Percentiles rank a stretch among this genome's conserved stretches.
These are phyloP conservation scores for Salisapilia sapeloensis DNA, from an alignment of 352 stramenopile species.

Conservation along the genomic window DNA sequence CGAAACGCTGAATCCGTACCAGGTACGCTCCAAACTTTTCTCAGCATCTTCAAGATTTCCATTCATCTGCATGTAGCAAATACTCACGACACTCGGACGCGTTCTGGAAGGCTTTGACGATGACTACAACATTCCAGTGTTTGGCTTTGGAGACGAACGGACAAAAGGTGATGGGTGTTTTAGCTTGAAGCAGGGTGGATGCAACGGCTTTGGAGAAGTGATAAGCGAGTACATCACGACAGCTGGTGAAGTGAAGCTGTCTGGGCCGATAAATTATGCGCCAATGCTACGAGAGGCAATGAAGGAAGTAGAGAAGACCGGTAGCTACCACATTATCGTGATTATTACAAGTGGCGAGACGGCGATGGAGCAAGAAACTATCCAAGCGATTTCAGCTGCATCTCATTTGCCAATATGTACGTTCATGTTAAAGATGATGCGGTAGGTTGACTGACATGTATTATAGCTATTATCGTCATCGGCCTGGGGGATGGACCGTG, in stretches of 20 bases:
- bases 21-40: constrained; percentile 7
- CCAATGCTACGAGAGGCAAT: constrained; percentile 64
- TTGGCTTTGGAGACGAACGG: constrained; percentile 47
- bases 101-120: constrained; percentile 52
- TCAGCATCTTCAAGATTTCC: neutral
- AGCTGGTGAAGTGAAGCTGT: constrained; percentile 22
- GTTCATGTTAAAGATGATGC: constrained; percentile 3
- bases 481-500: constrained; percentile 62
- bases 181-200: constrained; percentile 22
- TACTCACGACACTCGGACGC: constrained; percentile 50
- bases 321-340: constrained; percentile 51
- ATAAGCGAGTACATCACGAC: constrained; percentile 31
- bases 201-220: constrained; percentile 33
- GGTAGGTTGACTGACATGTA: neutral
- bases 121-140: constrained; percentile 52
- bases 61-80: constrained; percentile 10
- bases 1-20: constrained; percentile 36
- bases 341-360: constrained; percentile 62
- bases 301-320: constrained; percentile 18
- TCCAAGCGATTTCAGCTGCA: constrained; percentile 45
- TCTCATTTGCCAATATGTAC: constrained; percentile 56
- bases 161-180: constrained; percentile 40
- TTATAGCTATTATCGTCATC: constrained; percentile 49
- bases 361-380: constrained; percentile 41
- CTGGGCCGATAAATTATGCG: constrained; percentile 62